Conservation (phyloP, 2,329 filamentous ascomycete species). For the Proliferodiscus dingleyae region DNA sequence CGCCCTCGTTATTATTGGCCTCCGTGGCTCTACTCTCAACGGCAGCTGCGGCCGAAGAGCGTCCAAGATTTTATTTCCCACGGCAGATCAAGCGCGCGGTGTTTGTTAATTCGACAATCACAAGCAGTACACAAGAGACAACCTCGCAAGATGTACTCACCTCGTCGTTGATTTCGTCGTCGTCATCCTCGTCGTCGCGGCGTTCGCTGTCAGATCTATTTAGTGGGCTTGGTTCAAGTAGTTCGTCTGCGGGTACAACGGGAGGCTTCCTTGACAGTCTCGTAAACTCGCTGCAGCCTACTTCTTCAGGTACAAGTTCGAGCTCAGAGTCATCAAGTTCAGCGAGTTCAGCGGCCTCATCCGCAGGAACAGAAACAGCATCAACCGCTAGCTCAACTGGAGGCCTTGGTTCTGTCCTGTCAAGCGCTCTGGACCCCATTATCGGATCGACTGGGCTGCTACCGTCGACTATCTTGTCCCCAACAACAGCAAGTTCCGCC, state of each 20-base stretch:
- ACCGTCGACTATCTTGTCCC: not conserved
- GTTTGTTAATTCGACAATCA: slow-evolving; percentile 23
- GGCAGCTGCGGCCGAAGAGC: slow-evolving; percentile 39
- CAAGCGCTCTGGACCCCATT: not conserved
- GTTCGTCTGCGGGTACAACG: slow-evolving; percentile 3
- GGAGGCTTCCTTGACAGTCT: slow-evolving; percentile 5
- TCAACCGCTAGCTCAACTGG: not conserved
- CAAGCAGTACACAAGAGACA: slow-evolving; percentile 11
- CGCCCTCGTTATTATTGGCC: slow-evolving; percentile 44
- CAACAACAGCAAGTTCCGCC: not conserved
- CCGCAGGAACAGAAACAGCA: not conserved
- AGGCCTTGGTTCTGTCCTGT: not conserved
- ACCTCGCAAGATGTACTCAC: slow-evolving; percentile 11
- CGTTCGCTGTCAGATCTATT: slow-evolving; percentile 21
- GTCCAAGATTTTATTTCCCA: slow-evolving; percentile 54
- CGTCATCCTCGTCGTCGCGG: slow-evolving; percentile 7
- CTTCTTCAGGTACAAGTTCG: not conserved
- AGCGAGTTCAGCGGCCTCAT: not conserved
- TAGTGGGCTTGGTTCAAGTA: not conserved
- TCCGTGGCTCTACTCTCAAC: slow-evolving; percentile 45
- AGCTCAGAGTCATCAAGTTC: not conserved
- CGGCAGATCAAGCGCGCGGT: slow-evolving; percentile 50
- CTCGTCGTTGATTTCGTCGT: slow-evolving; percentile 5
- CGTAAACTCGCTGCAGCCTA: not conserved
- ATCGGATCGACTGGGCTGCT: not conserved